Evolutionary conservation across 208 protist species (phyloP), one percentile per base, ranked within the genome.

Genomic region (Wallacemonas rigidus): DNA sequence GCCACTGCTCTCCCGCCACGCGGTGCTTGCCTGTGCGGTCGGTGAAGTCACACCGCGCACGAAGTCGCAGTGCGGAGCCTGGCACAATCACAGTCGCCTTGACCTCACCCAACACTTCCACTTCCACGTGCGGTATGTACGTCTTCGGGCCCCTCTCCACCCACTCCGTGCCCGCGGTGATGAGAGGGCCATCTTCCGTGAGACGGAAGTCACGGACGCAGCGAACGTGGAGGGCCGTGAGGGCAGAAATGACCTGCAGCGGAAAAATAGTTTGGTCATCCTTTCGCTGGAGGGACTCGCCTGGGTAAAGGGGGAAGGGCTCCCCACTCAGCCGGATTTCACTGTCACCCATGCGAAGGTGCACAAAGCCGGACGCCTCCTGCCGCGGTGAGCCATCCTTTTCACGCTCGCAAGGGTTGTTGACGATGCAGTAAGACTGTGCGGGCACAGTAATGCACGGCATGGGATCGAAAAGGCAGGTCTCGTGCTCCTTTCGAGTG

Each of bases 221-320:
- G 7, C 83, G 82, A 3, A 98, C 84, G 60, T 95, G 84, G 35
- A 97, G 86, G 17, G 93, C 97, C 8, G 55, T 76, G 80, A 98
- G 96, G 44, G 76, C 60, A 38, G 83, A 56, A 43, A 98, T 93
- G 12, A 97, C 79, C 41, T 69, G 60, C 40, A 98, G 71, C 69
- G 93, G 93, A 26, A 83, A 74, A 7, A 94, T 69, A 55, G 69
- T 77, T 43, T 86, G 4, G 12, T 58, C 81, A 3, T 83, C 61
- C 41, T 72, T 67, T 35, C 62, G 45, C 54, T 81, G 73, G 15
- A 97, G 64, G 14, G 72, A 50, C 78, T 98, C 94, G 14, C 93
- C 95, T 8, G 97, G 97, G 68, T 97, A 91, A 12, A 98, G 81
- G 11, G 96, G 92, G 74, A 99, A 98, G 14, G 94, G 95, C n/a